Conservation (phyloP, 495 filamentous ascomycete species). For the Hypomontagnella submonticulosa region DNA sequence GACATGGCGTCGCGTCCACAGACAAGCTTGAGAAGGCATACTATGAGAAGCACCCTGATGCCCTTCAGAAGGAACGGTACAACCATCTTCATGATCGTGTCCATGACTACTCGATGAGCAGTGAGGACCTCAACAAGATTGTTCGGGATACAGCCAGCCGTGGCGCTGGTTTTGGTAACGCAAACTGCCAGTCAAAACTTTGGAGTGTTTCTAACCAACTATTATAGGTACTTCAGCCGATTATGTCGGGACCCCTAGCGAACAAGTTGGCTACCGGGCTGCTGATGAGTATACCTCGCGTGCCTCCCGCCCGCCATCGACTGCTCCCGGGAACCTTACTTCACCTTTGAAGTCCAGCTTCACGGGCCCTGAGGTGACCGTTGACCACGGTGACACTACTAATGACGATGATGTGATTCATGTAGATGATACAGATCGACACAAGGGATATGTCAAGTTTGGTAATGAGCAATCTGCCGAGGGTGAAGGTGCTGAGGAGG, state of each 20-base stretch:
- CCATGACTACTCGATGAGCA: constrained; percentile 88
- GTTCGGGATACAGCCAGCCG: constrained; percentile 76
- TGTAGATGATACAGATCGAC: constrained; percentile 75
- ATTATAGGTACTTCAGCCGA: constrained; percentile 56
- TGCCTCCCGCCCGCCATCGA: constrained; percentile 68
- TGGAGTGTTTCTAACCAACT: constrained; percentile 51
- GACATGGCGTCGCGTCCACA: constrained; percentile 74
- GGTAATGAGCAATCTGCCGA: constrained; percentile 61
- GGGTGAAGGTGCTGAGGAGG: constrained; percentile 63
- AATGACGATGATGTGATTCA: constrained; percentile 73
- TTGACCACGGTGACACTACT: constrained; percentile 29
- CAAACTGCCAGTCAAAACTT: constrained; percentile 49
- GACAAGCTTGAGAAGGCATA: constrained; percentile 88
- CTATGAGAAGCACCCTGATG: constrained; percentile 89
- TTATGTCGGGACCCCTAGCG: constrained; percentile 73
- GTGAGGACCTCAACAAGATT: constrained; percentile 90
- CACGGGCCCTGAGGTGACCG: constrained; percentile 29
- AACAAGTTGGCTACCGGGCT: constrained; percentile 83
- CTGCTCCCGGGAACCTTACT: constrained; percentile 44
- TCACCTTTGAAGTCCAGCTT: constrained; percentile 41
- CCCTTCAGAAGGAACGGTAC: constrained; percentile 73
- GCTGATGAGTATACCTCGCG: constrained; percentile 80
- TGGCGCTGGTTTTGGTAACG: constrained; percentile 73
- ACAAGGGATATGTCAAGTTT: constrained; percentile 62
- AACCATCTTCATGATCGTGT: constrained; percentile 67